Evolutionary conservation across 2,329 filamentous ascomycete genomes (phyloP), one percentile per base, ranked within the genome.

Genomic region (Colletotrichum simmondsii): DNA sequence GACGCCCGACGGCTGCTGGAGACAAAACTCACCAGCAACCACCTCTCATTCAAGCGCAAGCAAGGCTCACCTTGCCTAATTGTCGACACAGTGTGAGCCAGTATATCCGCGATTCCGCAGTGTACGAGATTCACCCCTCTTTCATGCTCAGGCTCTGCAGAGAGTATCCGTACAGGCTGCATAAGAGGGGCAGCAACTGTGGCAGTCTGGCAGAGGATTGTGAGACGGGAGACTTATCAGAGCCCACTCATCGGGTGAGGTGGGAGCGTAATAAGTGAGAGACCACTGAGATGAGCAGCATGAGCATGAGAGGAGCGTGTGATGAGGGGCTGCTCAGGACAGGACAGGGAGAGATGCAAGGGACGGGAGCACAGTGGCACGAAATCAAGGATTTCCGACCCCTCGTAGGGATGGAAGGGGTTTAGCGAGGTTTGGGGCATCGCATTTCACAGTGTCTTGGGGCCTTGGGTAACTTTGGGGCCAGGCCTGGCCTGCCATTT

Each of bases 331-430:
- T n/a, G 16, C 59, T 70, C 54, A 37, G 52, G 58, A 68, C 58
- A 37, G 62, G 65, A 68, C 65, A 72, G 65, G 69, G 69, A 72
- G 65, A 28, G 65, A 68, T 72, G 69, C 69, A 72, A 72, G 69
- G 69, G 69, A 65, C 65, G 56, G 54, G 56, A 35, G 65, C 56
- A 60, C 65, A 67, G 49, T 64, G 61, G 30, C 30, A 46, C 49
- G 61, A 64, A 64, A 54, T 53, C n/a, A 49, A 49, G 37, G 65
- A 49, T 60, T 61, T 28, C 16, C 7, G n/a, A 53, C 58, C 70
- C 59, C 70, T 69, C 65, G 37, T 58, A 58, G 30, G 42, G 53
- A 72, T 70, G 66, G 59, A 70, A 70, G 42, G 42, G 60, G 70
- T 56, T 64, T 64, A 71, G 69, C 69, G 57, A 68, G 53, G 28